Evolutionary conservation across 306 rosid species (phyloP), one percentile per base, ranked within the genome.

Genomic region (Gastrolobium bilobum): DNA sequence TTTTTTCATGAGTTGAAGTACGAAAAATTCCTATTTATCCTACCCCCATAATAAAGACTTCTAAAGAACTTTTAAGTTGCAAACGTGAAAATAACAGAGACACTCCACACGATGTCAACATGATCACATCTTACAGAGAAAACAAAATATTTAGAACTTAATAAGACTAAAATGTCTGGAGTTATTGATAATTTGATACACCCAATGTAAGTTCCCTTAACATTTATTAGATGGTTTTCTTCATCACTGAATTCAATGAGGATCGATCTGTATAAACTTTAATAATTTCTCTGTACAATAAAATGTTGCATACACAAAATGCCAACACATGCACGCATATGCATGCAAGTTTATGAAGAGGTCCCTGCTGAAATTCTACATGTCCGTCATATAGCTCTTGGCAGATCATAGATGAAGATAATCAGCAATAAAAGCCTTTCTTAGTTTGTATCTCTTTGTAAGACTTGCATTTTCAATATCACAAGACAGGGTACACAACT

Each of bases 61-160:
- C 15, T 35, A 71, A 38, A 53, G 73, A 65, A 26, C 42, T 35
- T 35, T 65, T 20, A 76, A 62, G 54, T 51, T 13, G 26, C 14
- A 50, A 37, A 61, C 5, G 20, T 31, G 48, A 43, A 5, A 11
- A 30, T n/a, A 73, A n/a, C 31, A 52, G 15, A 40, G 67, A 53
- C 20, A 29, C 11, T 40, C 7, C 44, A 51, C 43, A 76, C 2
- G 31, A 38, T 5, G 61, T 10, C 40, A 61, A 47, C 39, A 48
- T 34, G 80, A 73, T 30, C 66, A 37, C 64, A 76, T 39, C 72
- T 48, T 56, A 34, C 62, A 7, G 11, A 35, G 42, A 7, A 26
- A 37, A 7, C 8, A 62, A 35, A 57, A n/a, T 15, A 38, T 4
- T 44, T 42, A 37, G 54, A 62, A 37, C 51, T 10, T 50, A 34